Conservation (phyloP, 768 basidiomycete species). For the Leccinum olivaceopallidum region DNA sequence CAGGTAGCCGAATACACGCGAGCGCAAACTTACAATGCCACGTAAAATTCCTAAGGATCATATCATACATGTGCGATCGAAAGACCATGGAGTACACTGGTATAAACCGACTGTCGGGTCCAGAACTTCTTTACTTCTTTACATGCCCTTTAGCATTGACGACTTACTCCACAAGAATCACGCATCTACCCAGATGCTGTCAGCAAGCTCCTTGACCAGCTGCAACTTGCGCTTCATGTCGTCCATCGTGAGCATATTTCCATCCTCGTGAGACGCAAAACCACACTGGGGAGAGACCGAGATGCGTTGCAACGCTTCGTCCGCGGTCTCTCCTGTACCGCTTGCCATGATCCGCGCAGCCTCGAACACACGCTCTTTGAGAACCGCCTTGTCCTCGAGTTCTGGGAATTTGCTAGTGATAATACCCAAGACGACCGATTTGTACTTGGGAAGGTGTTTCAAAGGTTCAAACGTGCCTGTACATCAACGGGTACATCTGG, state of each 20-base stretch:
- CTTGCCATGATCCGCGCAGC: background rate
- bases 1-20: background rate
- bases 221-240: background rate
- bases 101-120: background rate
- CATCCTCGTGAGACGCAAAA: background rate
- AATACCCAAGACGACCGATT: background rate
- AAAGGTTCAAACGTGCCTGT: constrained; percentile 26
- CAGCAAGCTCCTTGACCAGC: background rate
- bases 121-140: background rate
- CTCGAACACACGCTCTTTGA: background rate
- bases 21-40: background rate
- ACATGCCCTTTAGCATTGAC: background rate
- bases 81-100: background rate
- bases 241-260: background rate
- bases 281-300: background rate
- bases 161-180: background rate
- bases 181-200: background rate
- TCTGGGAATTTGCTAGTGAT: background rate
- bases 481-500: background rate
- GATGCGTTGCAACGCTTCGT: background rate
- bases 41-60: background rate
- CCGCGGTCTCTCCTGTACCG: background rate
- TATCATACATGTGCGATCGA: background rate
- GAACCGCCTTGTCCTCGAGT: background rate
- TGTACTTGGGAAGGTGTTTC: background rate